A percentile compares a stretch with the other conserved stretches of the same genome.
phyloP scores from a whole-genome alignment of 2,329 filamentous ascomycete species.

The Pseudogymnoascus sp. region DNA sequence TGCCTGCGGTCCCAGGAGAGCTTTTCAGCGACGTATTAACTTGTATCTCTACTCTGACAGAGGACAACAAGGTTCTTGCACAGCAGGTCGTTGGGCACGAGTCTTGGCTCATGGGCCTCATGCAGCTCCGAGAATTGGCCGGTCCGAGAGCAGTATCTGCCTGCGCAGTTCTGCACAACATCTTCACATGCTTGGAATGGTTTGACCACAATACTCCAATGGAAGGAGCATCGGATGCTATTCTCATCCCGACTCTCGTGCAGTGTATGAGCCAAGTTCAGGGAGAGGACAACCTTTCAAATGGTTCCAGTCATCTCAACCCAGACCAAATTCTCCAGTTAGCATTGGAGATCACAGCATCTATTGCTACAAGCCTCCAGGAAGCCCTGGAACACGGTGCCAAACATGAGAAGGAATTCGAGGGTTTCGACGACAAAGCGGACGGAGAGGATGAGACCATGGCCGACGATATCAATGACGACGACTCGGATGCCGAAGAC shows the following conservation, averaged over 20 bases:
- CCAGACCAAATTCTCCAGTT: slow-evolving; percentile 31
- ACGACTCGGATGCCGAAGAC: slow-evolving; percentile 32
- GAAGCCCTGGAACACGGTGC: slow-evolving; percentile 41
- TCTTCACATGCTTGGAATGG: slow-evolving; percentile 48
- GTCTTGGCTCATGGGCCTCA: slow-evolving; percentile 43
- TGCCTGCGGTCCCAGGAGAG: slow-evolving; percentile 33
- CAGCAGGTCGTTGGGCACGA: slow-evolving; percentile 46
- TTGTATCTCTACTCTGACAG: slow-evolving; percentile 50
- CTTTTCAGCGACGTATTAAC: slow-evolving; percentile 40
- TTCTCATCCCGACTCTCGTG: slow-evolving; percentile 40
- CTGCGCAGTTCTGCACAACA: slow-evolving; percentile 55
- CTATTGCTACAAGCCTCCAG: slow-evolving; percentile 54
- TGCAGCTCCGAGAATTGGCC: slow-evolving; percentile 40
- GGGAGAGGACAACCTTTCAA: slow-evolving; percentile 18
- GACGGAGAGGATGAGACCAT: slow-evolving; percentile 33
- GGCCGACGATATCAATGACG: slow-evolving; percentile 32
- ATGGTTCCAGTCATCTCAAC: slow-evolving; percentile 17
- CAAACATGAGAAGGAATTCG: slow-evolving; percentile 32
- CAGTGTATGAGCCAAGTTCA: slow-evolving; percentile 23
- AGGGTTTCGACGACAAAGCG: slow-evolving; percentile 31
- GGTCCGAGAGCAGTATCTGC: slow-evolving; percentile 46
- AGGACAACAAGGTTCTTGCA: slow-evolving; percentile 49
- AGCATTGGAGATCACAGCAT: slow-evolving; percentile 55
- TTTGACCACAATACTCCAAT: slow-evolving; percentile 43
- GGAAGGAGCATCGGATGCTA: slow-evolving; percentile 43